phyloP scores from a whole-genome alignment of 495 filamentous ascomycete genomes.

The Podospora sp. region DNA sequence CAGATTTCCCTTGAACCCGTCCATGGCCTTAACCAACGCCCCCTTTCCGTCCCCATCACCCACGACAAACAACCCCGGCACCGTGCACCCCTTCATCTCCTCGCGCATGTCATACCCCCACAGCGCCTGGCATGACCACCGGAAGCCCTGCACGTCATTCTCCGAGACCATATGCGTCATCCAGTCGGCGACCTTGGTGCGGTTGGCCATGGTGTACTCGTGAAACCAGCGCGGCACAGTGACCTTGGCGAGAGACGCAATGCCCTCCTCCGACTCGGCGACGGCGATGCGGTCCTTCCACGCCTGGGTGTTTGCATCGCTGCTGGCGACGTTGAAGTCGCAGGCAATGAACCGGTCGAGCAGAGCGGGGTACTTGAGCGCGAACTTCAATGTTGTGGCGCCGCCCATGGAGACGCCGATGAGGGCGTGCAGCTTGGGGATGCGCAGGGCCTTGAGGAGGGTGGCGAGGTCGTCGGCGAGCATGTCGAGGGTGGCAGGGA shows the following conservation, averaged over 20 bases:
- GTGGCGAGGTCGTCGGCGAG: constrained; percentile 65
- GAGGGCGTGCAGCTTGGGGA: constrained; percentile 60
- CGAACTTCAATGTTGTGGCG: constrained; percentile 70
- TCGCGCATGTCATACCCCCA: constrained; percentile 73
- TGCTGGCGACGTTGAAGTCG: constrained; percentile 72
- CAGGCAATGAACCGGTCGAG: constrained; percentile 68
- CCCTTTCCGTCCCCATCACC: constrained; percentile 69
- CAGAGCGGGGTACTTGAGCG: constrained; percentile 63
- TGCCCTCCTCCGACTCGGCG: constrained; percentile 60
- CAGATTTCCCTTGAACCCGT: constrained; percentile 63
- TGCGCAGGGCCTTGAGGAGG: constrained; percentile 61
- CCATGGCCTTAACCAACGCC: constrained; percentile 74
- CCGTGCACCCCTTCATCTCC: constrained; percentile 59
- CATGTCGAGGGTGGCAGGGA: constrained; percentile 58
- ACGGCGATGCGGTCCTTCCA: constrained; percentile 76
- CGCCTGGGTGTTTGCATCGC: constrained; percentile 68
- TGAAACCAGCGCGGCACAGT: constrained; percentile 80
- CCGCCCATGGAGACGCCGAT: constrained; percentile 80
- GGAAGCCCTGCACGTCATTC: constrained; percentile 72
- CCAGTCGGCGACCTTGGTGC: constrained; percentile 54
- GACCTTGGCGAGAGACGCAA: constrained; percentile 60
- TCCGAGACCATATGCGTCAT: constrained; percentile 57
- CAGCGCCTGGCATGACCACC: constrained; percentile 68
- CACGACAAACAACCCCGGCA: constrained; percentile 67
- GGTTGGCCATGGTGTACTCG: constrained; percentile 53